Evolutionary conservation across 306 rosid species (phyloP).

Genomic region (Vicia villosa): DNA sequence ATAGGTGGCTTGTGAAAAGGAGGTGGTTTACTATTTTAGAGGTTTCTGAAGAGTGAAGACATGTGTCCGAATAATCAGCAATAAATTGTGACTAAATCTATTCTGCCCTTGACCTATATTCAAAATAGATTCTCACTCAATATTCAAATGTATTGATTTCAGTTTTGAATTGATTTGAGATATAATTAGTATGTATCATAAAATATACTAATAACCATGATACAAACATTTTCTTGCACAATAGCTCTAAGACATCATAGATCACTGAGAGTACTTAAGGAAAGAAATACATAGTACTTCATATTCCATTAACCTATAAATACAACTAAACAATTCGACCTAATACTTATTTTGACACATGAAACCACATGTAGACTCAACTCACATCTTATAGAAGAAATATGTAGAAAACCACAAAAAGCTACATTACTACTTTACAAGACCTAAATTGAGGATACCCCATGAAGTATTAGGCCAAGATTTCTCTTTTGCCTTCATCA

Average conservation of each 20-base stretch:
- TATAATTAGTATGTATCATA: no score
- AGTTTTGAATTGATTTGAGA: no score
- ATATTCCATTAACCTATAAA: neutral
- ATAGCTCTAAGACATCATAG: neutral
- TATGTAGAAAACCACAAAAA: no score
- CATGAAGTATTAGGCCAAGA: constrained; percentile 76
- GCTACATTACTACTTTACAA: constrained; percentile 42
- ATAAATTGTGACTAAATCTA: no score
- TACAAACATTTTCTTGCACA: neutral
- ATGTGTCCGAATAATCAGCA: constrained; percentile 48
- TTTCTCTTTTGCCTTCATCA: constrained; percentile 73
- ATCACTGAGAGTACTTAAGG: neutral
- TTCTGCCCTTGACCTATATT: no score
- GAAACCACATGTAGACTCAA: no score
- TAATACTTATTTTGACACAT: neutral
- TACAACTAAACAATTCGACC: neutral
- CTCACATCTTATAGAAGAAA: neutral
- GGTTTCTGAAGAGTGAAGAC: constrained; percentile 63
- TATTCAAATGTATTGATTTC: no score
- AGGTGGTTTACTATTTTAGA: constrained; percentile 58
- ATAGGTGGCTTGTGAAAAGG: constrained; percentile 61
- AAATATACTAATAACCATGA: no score
- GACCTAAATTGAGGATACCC: constrained; percentile 85
- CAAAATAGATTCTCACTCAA: no score
- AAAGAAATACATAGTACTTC: neutral